phyloP scores from a whole-genome alignment of 2,329 filamentous ascomycete species.

The Talaromyces sp. region DNA sequence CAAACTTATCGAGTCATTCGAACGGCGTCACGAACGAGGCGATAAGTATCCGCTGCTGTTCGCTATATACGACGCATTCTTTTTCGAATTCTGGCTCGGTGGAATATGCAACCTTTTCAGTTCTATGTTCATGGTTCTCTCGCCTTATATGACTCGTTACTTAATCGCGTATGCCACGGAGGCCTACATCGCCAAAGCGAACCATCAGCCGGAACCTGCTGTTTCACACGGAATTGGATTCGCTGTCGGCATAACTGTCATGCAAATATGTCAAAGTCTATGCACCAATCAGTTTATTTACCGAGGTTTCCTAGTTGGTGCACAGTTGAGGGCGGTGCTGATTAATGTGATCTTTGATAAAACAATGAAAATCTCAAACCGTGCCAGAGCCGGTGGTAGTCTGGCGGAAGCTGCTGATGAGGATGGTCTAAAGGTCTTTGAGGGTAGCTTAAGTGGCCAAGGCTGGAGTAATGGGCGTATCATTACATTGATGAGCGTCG shows the following conservation, averaged over 20 bases:
- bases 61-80: slow-evolving; percentile 84
- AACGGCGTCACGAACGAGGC: slow-evolving; percentile 64
- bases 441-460: slow-evolving; percentile 52
- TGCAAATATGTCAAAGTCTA: slow-evolving; percentile 81
- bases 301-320: slow-evolving; percentile 86
- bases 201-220: slow-evolving; percentile 56
- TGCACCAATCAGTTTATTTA: slow-evolving; percentile 90
- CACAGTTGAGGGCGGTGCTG: slow-evolving; percentile 74
- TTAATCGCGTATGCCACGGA: slow-evolving; percentile 81
- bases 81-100: slow-evolving; percentile 78
- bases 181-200: slow-evolving; percentile 67
- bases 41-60: slow-evolving; percentile 72
- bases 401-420: slow-evolving; percentile 45
- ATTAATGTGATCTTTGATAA: slow-evolving; percentile 91
- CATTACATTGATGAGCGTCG: slow-evolving; percentile 90
- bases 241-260: slow-evolving; percentile 76
- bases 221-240: slow-evolving; percentile 77
- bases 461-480: slow-evolving; percentile 94
- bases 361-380: slow-evolving; percentile 80
- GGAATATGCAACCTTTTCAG: slow-evolving; percentile 73
- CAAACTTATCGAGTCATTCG: slow-evolving; percentile 67
- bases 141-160: slow-evolving; percentile 81
- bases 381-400: slow-evolving; percentile 79
- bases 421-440: slow-evolving; percentile 30
- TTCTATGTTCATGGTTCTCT: slow-evolving; percentile 72